phyloP scores from a whole-genome alignment of 2,329 filamentous ascomycete species.

The Aspergillus felis region DNA sequence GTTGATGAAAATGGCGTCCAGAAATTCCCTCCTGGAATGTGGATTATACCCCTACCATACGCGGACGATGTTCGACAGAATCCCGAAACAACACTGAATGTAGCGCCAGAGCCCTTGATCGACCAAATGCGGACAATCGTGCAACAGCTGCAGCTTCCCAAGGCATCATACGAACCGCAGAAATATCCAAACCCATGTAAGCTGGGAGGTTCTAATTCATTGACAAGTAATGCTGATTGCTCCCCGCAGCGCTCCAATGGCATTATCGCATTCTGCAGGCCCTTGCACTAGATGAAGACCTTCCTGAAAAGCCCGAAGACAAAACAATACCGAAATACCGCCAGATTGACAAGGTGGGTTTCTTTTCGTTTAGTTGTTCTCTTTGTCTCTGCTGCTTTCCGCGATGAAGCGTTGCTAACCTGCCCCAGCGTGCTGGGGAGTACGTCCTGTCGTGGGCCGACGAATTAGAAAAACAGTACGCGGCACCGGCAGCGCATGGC shows the following conservation, averaged over 20 bases:
- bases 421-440: slow-evolving; percentile 61
- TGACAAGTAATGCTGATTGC: background rate
- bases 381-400: no score
- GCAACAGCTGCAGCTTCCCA: slow-evolving; percentile 83
- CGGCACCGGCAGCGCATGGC: slow-evolving; percentile 39
- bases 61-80: slow-evolving; percentile 80
- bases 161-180: slow-evolving; percentile 73
- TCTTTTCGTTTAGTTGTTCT: background rate
- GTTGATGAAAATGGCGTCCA: slow-evolving; percentile 64
- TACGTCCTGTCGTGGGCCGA: slow-evolving; percentile 75
- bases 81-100: slow-evolving; percentile 57
- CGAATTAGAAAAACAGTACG: slow-evolving; percentile 59
- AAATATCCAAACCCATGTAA: slow-evolving; percentile 80
- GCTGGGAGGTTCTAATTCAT: slow-evolving; percentile 4
- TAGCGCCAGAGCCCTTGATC: slow-evolving; percentile 66
- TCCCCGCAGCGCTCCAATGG: slow-evolving; percentile 71
- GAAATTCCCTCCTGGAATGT: slow-evolving; percentile 75
- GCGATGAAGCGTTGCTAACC: background rate
- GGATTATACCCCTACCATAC: slow-evolving; percentile 83
- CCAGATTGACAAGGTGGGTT: slow-evolving; percentile 71
- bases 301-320: slow-evolving; percentile 71
- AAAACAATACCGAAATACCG: slow-evolving; percentile 78
- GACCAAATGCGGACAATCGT: slow-evolving; percentile 79
- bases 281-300: slow-evolving; percentile 84
- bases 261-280: slow-evolving; percentile 93